Evolutionary conservation across 1,284 basidiomycete genomes (phyloP).

Genomic region (Cryptococcus sp.): DNA sequence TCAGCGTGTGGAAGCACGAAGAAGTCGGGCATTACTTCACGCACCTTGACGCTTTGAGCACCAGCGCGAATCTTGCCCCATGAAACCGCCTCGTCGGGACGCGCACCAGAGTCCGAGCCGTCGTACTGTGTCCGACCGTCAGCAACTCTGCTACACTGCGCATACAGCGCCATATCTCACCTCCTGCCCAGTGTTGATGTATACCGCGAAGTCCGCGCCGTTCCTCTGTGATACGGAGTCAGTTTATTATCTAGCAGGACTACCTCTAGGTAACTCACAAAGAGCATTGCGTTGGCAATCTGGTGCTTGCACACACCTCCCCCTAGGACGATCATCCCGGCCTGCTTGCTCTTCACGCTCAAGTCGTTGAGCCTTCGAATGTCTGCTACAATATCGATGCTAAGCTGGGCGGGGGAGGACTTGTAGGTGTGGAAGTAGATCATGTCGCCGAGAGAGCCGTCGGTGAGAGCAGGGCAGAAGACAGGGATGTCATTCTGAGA

Average conservation of each 20-base stretch:
- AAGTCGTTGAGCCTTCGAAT: conserved; percentile 90
- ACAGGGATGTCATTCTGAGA: conserved; percentile 92
- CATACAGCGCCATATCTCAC: conserved; percentile 20
- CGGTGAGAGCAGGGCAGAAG: conserved; percentile 96
- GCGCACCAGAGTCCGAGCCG: conserved; percentile 93
- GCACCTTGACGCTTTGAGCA: conserved; percentile 86
- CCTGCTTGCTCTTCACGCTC: conserved; percentile 81
- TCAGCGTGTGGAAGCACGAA: background rate
- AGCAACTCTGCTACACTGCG: background rate
- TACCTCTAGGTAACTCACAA: conserved; percentile 58
- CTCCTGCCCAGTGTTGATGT: conserved; percentile 98
- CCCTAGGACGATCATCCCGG: conserved; percentile 97
- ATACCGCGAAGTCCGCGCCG: conserved; percentile 96
- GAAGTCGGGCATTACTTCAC: conserved; percentile 1
- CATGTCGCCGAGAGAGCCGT: conserved; percentile 98
- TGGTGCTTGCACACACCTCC: conserved; percentile 99
- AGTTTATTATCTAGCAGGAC: conserved; percentile 1
- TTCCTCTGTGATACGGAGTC: conserved; percentile 64
- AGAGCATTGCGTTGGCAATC: conserved; percentile 98
- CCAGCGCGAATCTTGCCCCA: conserved; percentile 97
- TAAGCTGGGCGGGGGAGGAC: conserved; percentile 68
- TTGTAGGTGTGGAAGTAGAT: conserved; percentile 98
- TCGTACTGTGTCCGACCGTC: conserved; percentile 61
- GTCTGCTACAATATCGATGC: conserved; percentile 91
- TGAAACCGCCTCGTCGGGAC: conserved; percentile 97